Conservation (phyloP, 805 yeast genomes). For the Ogataea chonburiensis region DNA sequence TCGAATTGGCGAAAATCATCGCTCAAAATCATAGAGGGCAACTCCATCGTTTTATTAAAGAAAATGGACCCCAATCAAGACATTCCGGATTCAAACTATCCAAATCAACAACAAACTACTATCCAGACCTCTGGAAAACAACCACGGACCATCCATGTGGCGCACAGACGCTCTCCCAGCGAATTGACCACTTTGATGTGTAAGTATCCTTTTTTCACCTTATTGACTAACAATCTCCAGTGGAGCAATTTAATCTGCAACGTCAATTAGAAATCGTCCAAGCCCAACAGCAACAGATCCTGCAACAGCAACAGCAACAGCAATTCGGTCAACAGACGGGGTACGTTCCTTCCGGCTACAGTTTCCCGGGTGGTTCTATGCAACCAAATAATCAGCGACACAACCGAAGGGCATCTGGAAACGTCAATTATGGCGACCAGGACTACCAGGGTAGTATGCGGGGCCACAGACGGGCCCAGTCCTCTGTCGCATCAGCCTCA, state of each 20-base stretch:
- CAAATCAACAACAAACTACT: conserved; percentile 27
- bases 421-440: conserved; percentile 17
- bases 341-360: conserved; percentile 20
- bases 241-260: conserved; percentile 85
- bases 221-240: conserved; percentile 31
- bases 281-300: conserved; percentile 85
- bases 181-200: conserved; percentile 90
- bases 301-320: conserved; percentile 71
- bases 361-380: conserved; percentile 29
- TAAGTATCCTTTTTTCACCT: conserved; percentile 31
- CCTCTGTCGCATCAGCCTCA: conserved; percentile 29
- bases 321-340: conserved; percentile 35
- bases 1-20: not conserved
- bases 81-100: conserved; percentile 11
- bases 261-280: conserved; percentile 90
- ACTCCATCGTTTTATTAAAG: conserved; percentile 3
- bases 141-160: conserved; percentile 77
- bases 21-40: conserved; percentile 7
- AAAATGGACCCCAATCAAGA: conserved; percentile 17
- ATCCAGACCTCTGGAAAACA: conserved; percentile 34
- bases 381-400: conserved; percentile 32
- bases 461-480: conserved; percentile 50
- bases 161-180: conserved; percentile 96
- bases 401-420: conserved; percentile 33
- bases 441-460: conserved; percentile 20